Evolutionary conservation across 345 rosid genomes (phyloP).

Genomic region (Eucalyptus viminalis): DNA sequence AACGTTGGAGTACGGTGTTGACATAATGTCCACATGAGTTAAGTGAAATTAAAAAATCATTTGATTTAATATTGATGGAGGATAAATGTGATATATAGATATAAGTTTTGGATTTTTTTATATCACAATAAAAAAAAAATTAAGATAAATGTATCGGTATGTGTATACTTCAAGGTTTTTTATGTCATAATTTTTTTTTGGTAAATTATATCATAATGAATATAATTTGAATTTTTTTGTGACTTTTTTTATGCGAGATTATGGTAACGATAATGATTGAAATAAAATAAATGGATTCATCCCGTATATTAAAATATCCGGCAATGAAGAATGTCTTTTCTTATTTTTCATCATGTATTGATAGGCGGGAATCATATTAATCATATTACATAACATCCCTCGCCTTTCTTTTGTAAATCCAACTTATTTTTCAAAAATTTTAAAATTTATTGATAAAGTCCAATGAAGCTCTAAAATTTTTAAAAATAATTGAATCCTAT

Average conservation of each 20-base stretch:
- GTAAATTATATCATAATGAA: too few species aligned
- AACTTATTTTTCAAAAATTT: background rate
- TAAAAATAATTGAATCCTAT: too few species aligned
- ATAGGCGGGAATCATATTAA: background rate
- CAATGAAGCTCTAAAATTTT: background rate
- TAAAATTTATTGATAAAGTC: background rate
- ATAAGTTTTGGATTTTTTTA: too few species aligned
- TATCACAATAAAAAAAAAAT: too few species aligned
- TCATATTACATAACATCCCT: background rate
- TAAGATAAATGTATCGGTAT: too few species aligned
- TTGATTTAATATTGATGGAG: too few species aligned
- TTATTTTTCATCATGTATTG: background rate
- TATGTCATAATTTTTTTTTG: too few species aligned
- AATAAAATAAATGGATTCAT: background rate
- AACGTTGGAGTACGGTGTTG: fast-evolving
- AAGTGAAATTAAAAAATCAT: too few species aligned
- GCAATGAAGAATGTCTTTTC: background rate
- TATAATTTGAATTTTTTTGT: too few species aligned
- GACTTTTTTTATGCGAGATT: background rate
- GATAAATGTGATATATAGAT: too few species aligned
- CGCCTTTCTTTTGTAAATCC: background rate
- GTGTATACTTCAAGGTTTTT: too few species aligned
- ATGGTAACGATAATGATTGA: background rate
- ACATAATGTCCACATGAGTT: too few species aligned
- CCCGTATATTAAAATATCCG: background rate